These are phyloP conservation scores for Diaporthe vexans DNA, from an alignment of 2,329 filamentous ascomycete species.

Conservation along the genomic window DNA sequence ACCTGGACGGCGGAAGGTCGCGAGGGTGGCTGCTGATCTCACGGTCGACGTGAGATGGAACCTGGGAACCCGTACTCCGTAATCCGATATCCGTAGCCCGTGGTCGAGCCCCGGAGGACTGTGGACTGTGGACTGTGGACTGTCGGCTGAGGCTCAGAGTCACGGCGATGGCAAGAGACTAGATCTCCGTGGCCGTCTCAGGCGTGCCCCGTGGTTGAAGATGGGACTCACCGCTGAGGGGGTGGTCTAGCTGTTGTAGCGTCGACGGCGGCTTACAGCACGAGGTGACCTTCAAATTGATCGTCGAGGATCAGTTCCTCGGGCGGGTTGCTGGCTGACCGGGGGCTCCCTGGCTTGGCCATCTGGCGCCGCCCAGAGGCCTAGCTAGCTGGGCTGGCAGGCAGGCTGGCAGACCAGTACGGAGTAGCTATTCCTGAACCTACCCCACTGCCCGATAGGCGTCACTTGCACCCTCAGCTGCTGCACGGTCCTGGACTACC, in stretches of 20 bases:
- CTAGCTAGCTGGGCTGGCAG: not conserved
- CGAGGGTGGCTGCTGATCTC: conserved; percentile 35
- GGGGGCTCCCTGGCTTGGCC: conserved; percentile 25
- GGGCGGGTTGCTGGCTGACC: conserved; percentile 22
- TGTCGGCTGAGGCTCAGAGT: conserved; percentile 2
- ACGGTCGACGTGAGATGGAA: conserved; percentile 21
- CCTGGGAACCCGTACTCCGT: conserved; percentile 22
- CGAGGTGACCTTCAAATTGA: conserved; percentile 11
- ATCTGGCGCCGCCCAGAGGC: not conserved
- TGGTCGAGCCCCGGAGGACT: conserved; percentile 14
- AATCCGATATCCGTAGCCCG: conserved; percentile 28
- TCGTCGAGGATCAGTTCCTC: conserved; percentile 30
- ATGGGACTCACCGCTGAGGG: conserved; percentile 31
- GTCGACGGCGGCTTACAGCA: conserved; percentile 19
- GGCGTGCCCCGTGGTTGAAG: conserved; percentile 25
- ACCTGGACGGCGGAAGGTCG: conserved; percentile 27
- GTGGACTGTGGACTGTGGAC: not conserved
- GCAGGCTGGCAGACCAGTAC: too few relatives aligned
- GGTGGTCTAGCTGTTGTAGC: conserved; percentile 32
- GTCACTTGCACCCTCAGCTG: conserved; percentile 24
- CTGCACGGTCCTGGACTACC: conserved; percentile 23
- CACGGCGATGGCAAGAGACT: conserved; percentile 16
- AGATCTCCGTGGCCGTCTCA: conserved; percentile 26
- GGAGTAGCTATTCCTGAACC: conserved; percentile 15
- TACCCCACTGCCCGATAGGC: conserved; percentile 25